Evolutionary conservation across 805 yeast genomes (phyloP).

Genomic region (Ascoidea rubescens): DNA sequence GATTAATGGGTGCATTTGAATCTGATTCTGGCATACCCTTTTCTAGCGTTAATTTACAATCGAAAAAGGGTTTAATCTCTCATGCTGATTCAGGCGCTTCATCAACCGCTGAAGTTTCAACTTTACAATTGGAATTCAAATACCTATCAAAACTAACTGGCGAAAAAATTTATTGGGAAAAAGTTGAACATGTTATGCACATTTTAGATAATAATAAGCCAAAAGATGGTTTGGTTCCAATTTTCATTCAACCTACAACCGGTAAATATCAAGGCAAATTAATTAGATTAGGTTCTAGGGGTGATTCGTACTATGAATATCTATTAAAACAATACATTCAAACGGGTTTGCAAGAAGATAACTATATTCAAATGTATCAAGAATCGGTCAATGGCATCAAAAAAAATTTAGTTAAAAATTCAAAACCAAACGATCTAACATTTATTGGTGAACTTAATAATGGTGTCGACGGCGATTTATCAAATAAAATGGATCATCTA

Average conservation of each 20-base stretch:
- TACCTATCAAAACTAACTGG: constrained; percentile 73
- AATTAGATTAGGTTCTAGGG: constrained; percentile 80
- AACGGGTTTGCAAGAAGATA: constrained; percentile 43
- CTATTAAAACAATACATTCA: constrained; percentile 74
- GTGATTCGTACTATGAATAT: constrained; percentile 89
- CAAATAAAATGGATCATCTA: constrained; percentile 79
- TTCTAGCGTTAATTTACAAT: constrained; percentile 58
- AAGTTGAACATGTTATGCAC: constrained; percentile 60
- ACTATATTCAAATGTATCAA: constrained; percentile 63
- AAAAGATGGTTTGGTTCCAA: constrained; percentile 70
- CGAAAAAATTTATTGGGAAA: constrained; percentile 63
- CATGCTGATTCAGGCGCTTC: constrained; percentile 67
- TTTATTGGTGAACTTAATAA: constrained; percentile 66
- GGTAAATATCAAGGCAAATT: constrained; percentile 51
- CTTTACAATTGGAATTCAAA: constrained; percentile 78
- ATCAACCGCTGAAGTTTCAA: constrained; percentile 82
- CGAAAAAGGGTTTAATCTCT: constrained; percentile 44
- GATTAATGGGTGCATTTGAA: constrained; percentile 56
- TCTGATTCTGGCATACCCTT: constrained; percentile 60
- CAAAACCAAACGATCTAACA: constrained; percentile 47
- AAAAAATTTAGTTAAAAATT: constrained; percentile 43
- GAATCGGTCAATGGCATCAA: constrained; percentile 69
- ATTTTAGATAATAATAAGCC: constrained; percentile 54
- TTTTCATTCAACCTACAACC: constrained; percentile 58
- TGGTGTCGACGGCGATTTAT: constrained; percentile 48